Conservation (phyloP, 2,329 filamentous ascomycete genomes). For the Didymella arachidicola region DNA sequence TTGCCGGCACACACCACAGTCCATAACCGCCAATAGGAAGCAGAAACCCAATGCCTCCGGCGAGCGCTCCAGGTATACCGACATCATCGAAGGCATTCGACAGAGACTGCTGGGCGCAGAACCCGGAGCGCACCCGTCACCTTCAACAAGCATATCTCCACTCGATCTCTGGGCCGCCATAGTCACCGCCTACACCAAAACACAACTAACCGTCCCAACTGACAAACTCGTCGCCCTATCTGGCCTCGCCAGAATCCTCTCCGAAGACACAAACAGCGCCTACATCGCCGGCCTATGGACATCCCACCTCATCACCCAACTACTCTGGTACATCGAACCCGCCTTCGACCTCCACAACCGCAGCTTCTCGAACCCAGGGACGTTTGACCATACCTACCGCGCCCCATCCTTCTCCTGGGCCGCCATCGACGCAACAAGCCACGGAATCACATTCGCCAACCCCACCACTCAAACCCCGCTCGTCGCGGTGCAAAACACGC, state of each 20-base stretch:
- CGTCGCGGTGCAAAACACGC: background rate
- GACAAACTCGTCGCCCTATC: slow-evolving; percentile 10
- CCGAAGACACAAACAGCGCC: no score
- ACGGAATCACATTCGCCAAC: slow-evolving; percentile 25
- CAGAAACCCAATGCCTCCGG: background rate
- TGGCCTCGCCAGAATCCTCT: background rate
- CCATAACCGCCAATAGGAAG: no score
- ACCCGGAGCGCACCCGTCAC: no score
- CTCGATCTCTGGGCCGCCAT: background rate
- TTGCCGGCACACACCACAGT: background rate
- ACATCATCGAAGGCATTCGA: background rate
- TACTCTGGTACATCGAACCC: background rate
- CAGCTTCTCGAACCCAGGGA: background rate
- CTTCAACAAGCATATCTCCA: no score
- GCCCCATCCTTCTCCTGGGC: background rate
- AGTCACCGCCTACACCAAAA: slow-evolving; percentile 1
- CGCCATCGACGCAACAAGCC: background rate
- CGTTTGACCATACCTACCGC: background rate
- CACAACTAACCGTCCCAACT: background rate
- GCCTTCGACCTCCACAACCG: background rate
- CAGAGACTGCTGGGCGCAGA: background rate
- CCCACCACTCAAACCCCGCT: background rate
- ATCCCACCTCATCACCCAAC: background rate
- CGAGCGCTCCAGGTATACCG: background rate
- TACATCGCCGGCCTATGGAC: background rate